Percentiles rank a stretch among this genome's conserved stretches.
Evolutionary conservation across 2,329 filamentous ascomycete genomes (phyloP).

Genomic region (Gnomoniopsis sp.): DNA sequence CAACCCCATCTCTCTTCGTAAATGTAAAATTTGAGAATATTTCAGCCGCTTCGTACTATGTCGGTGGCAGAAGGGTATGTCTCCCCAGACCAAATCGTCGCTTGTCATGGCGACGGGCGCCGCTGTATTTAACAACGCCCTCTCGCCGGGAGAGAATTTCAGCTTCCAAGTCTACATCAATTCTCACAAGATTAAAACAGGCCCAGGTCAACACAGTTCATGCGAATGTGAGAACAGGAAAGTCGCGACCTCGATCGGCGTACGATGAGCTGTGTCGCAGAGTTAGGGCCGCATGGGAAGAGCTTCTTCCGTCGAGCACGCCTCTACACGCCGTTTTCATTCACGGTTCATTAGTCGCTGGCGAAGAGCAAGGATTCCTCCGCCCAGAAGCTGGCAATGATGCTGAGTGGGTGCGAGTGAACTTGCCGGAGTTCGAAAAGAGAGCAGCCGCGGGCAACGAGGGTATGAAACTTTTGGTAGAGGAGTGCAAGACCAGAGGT

Average conservation of each 20-base stretch:
- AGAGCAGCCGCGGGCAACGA: background rate
- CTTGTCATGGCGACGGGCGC: no score
- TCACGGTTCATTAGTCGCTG: background rate
- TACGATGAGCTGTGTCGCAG: conserved; percentile 1
- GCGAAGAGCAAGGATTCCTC: background rate
- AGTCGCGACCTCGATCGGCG: background rate
- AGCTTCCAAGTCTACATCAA: background rate
- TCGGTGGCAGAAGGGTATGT: conserved; percentile 2
- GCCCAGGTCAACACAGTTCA: conserved; percentile 1
- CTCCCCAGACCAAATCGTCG: no score
- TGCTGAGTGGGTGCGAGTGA: background rate
- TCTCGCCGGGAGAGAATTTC: no score
- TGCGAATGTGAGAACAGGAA: background rate
- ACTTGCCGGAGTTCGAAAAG: background rate
- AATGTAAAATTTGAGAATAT: conserved; percentile 4
- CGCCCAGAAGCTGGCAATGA: conserved; percentile 2
- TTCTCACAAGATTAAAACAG: background rate
- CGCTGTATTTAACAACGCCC: background rate
- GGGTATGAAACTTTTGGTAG: background rate
- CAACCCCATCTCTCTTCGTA: conserved; percentile 7
- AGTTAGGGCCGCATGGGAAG: background rate
- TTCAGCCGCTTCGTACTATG: background rate
- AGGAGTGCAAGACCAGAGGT: background rate
- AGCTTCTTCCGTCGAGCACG: background rate
- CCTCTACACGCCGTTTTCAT: background rate